These are phyloP conservation scores for Tuber microsphaerosporum DNA, from an alignment of 495 filamentous ascomycete genomes.

Conservation along the genomic window DNA sequence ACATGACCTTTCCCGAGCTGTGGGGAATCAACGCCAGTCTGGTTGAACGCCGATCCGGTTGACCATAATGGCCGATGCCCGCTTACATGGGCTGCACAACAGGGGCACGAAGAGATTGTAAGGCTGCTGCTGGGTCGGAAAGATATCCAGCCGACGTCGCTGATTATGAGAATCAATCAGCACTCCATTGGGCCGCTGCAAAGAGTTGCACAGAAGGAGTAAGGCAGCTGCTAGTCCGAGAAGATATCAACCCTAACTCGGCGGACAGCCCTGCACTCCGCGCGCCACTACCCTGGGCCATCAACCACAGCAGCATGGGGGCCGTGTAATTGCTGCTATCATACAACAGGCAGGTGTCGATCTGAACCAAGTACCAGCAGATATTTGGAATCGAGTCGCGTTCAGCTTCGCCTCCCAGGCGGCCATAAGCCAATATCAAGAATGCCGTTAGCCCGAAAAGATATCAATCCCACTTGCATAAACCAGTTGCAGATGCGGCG, in stretches of 20 bases:
- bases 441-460: constrained; percentile 3
- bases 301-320: constrained; percentile 30
- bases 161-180: constrained; percentile 24
- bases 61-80: constrained; percentile 28
- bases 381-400: constrained; percentile 39
- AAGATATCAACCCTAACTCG: constrained; percentile 14
- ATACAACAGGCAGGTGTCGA: constrained; percentile 19
- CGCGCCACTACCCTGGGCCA: constrained; percentile 41
- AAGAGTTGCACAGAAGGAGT: constrained; percentile 37
- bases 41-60: background rate
- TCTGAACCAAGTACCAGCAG: constrained; percentile 11
- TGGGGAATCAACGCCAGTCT: background rate
- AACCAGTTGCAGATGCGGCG: background rate
- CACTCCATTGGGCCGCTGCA: constrained; percentile 36
- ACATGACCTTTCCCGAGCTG: background rate
- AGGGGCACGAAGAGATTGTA: too few species aligned
- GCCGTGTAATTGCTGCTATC: constrained; percentile 38
- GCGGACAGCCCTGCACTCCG: constrained; percentile 12
- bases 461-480: constrained; percentile 11
- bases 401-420: constrained; percentile 43
- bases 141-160: constrained; percentile 13
- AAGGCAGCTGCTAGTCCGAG: constrained; percentile 26
- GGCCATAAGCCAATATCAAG: constrained; percentile 43
- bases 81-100: constrained; percentile 39
- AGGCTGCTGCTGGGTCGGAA: background rate